A percentile compares a stretch with the other conserved stretches of the same genome.
Conservation (phyloP, 768 basidiomycete genomes). For the Lactarius psammicola region DNA sequence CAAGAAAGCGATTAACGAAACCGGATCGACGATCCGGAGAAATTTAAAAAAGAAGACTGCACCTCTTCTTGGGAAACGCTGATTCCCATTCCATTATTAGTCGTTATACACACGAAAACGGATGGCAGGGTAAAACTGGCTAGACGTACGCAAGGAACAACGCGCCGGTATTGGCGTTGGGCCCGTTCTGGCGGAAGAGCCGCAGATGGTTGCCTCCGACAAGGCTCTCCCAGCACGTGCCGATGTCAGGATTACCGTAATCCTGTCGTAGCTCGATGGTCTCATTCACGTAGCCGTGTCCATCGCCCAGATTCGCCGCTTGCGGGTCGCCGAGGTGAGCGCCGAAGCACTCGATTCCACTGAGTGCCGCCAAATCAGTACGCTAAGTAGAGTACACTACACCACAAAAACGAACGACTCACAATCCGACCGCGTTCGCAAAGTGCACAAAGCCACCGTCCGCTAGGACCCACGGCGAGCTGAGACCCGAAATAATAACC, state of each 20-base stretch:
- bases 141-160: constrained; percentile 39
- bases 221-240: constrained; percentile 45
- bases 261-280: constrained; percentile 47
- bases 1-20: background rate
- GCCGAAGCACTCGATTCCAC: constrained; percentile 33
- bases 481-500: constrained; percentile 28
- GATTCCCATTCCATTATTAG: background rate
- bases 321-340: constrained; percentile 40
- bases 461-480: constrained; percentile 20
- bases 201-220: constrained; percentile 28
- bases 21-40: background rate
- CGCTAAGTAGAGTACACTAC: too few relatives aligned
- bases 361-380: too few relatives aligned
- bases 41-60: background rate
- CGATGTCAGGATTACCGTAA: constrained; percentile 37
- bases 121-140: background rate
- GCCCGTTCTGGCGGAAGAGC: constrained; percentile 36
- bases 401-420: background rate
- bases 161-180: constrained; percentile 35
- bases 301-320: constrained; percentile 49
- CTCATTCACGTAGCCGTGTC: constrained; percentile 45
- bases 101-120: too few relatives aligned
- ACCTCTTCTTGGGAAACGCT: constrained; percentile 34
- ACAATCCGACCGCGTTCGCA: constrained; percentile 27
- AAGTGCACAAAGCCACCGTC: constrained; percentile 24